phyloP scores from a whole-genome alignment of 2,329 filamentous ascomycete species.

The Zymoseptoria brevis region DNA sequence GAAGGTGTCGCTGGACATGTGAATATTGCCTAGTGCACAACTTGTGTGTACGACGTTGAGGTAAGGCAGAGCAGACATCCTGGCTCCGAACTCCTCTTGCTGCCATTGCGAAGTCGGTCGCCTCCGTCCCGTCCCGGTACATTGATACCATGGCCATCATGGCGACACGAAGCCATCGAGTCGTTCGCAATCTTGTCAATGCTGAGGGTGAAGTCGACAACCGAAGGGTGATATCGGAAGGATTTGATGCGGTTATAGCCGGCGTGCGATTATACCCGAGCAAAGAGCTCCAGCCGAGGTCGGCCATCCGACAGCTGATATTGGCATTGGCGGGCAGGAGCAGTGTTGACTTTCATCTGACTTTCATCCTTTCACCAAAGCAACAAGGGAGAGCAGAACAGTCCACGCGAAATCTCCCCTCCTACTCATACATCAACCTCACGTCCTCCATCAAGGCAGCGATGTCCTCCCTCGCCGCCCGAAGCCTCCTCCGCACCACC shows the following conservation, averaged over 20 bases:
- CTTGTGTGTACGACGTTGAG: neutral
- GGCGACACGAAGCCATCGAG: neutral
- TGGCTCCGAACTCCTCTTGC: no score
- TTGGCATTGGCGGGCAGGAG: neutral
- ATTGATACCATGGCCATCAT: no score
- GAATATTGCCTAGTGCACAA: neutral
- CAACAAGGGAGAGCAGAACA: neutral
- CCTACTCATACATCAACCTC: slow-evolving; percentile 1
- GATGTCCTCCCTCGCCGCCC: slow-evolving; percentile 34
- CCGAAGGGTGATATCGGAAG: neutral
- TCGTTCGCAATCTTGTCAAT: neutral
- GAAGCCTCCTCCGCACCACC: slow-evolving; percentile 26
- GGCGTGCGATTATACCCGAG: neutral
- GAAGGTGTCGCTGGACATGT: neutral
- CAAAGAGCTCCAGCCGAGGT: neutral
- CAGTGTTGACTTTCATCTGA: neutral
- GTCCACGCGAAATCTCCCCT: neutral
- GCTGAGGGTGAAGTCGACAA: neutral
- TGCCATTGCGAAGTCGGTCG: no score
- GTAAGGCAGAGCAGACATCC: no score
- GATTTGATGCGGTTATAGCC: neutral
- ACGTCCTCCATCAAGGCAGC: slow-evolving; percentile 4
- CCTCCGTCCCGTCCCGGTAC: no score
- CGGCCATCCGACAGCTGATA: neutral
- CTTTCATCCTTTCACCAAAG: neutral